Conservation (phyloP, 1,139 yeast genomes). For the Petasospora fabianii region DNA sequence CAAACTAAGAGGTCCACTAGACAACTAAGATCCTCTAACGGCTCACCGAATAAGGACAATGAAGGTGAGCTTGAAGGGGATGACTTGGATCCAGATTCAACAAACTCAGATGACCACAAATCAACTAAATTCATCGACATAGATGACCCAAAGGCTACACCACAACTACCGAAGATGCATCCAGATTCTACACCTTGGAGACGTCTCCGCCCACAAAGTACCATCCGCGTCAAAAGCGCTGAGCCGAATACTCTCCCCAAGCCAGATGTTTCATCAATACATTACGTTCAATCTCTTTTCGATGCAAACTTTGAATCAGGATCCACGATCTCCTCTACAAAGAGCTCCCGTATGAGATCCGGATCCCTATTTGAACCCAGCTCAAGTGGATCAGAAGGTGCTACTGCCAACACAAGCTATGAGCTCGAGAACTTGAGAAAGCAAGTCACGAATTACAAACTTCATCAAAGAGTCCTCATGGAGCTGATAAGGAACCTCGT, state of each 20-base stretch:
- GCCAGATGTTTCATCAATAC: conserved; percentile 13
- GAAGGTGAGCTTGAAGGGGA: conserved; percentile 4
- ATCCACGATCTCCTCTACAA: conserved; percentile 4
- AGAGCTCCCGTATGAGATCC: conserved; percentile 18
- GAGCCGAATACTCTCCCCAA: conserved; percentile 7
- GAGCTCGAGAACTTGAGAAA: conserved; percentile 32
- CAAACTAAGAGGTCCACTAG: conserved; percentile 1
- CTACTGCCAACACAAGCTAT: conserved; percentile 22
- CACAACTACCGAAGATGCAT: conserved; percentile 29
- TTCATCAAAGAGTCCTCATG: conserved; percentile 31
- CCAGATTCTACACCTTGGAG: conserved; percentile 34
- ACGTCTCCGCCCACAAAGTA: conserved; percentile 24
- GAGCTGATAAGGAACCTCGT: conserved; percentile 33
- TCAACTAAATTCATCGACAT: conserved; percentile 25
- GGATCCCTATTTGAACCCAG: conserved; percentile 22
- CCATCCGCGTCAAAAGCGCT: conserved; percentile 9
- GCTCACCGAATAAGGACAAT: not conserved
- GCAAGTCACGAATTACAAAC: conserved; percentile 33
- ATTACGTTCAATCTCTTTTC: conserved; percentile 23
- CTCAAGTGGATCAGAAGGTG: conserved; percentile 18
- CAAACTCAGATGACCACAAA: conserved; percentile 6
- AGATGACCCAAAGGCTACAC: conserved; percentile 24
- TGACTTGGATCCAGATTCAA: conserved; percentile 6
- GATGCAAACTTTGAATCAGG: conserved; percentile 12
- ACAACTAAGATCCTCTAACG: not conserved